phyloP scores from a whole-genome alignment of 768 basidiomycete genomes.

The Podaxis carcinomalis region DNA sequence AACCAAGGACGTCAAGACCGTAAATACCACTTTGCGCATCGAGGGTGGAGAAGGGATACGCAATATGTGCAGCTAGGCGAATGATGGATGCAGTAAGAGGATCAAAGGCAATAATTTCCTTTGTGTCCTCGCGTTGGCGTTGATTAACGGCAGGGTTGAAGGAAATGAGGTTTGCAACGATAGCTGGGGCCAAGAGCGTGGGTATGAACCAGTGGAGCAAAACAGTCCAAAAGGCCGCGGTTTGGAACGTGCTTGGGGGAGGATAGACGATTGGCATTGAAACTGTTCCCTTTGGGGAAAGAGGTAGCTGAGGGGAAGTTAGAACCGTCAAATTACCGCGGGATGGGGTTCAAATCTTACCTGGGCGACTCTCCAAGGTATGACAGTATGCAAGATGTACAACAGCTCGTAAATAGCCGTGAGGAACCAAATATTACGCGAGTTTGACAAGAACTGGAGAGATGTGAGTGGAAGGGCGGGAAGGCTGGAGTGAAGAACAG shows the following conservation, averaged over 20 bases:
- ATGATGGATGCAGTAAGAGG: conserved; percentile 62
- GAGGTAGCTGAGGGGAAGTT: conserved; percentile 21
- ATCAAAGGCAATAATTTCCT: conserved; percentile 39
- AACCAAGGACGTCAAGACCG: conserved; percentile 52
- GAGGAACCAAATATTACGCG: conserved; percentile 54
- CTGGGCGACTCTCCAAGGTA: conserved; percentile 48
- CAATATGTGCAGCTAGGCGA: conserved; percentile 55
- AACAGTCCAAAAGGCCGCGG: conserved; percentile 46
- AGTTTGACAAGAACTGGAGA: conserved; percentile 57
- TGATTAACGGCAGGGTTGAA: conserved; percentile 41
- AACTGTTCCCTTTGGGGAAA: conserved; percentile 20
- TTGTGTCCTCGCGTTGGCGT: background rate
- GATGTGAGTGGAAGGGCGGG: conserved; percentile 5
- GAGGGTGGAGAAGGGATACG: conserved; percentile 45
- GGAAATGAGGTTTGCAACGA: conserved; percentile 57
- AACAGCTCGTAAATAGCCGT: conserved; percentile 51
- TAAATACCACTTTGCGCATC: conserved; percentile 20
- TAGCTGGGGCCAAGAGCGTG: conserved; percentile 50
- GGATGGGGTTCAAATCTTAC: conserved; percentile 26
- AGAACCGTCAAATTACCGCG: background rate
- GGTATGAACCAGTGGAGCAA: conserved; percentile 63
- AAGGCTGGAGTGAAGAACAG: conserved; percentile 14
- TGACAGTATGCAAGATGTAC: conserved; percentile 44
- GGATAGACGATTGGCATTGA: conserved; percentile 41
- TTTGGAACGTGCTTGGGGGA: conserved; percentile 39